phyloP scores from a whole-genome alignment of 176 grass and related monocot species.

The Eragrostis nindensis region DNA sequence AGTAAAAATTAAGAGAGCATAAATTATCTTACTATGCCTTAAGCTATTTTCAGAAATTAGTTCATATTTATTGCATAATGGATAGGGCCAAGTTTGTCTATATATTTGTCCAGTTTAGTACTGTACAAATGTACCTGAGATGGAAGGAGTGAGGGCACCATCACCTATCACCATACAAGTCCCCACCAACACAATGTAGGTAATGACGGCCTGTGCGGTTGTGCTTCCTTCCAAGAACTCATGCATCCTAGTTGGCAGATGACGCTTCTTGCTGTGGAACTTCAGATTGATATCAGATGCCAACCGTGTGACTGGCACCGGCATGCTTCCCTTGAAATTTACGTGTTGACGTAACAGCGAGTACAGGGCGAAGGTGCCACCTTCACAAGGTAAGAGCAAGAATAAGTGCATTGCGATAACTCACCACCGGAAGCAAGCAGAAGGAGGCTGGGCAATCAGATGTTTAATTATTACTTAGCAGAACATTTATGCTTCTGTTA shows the following conservation, averaged over 20 bases:
- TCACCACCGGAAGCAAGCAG: neutral
- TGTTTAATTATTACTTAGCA: neutral
- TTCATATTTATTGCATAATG: neutral
- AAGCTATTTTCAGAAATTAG: neutral
- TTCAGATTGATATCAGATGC: constrained; percentile 65
- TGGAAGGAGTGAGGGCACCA: constrained; percentile 81
- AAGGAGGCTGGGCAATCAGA: neutral
- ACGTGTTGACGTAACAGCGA: constrained; percentile 73
- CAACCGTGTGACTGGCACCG: constrained; percentile 53
- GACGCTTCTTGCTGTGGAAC: constrained; percentile 58
- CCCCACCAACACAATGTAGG: constrained; percentile 63
- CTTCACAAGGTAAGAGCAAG: constrained; percentile 35
- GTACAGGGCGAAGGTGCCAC: constrained; percentile 89
- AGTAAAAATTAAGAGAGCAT: neutral
- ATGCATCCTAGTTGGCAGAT: constrained; percentile 41
- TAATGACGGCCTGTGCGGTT: constrained; percentile 56
- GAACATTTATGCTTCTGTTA: neutral
- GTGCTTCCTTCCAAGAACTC: constrained; percentile 61
- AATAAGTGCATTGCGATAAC: neutral
- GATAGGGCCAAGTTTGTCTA: neutral
- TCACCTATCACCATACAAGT: constrained; percentile 89
- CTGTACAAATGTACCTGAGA: constrained; percentile 58
- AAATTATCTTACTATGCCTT: neutral
- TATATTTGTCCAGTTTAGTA: too few species aligned
- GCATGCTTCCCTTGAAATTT: constrained; percentile 71